Evolutionary conservation across 75 land plant genomes (phyloP), one percentile per base, ranked within the genome.

Genomic region (Adiantum capillusveneris): DNA sequence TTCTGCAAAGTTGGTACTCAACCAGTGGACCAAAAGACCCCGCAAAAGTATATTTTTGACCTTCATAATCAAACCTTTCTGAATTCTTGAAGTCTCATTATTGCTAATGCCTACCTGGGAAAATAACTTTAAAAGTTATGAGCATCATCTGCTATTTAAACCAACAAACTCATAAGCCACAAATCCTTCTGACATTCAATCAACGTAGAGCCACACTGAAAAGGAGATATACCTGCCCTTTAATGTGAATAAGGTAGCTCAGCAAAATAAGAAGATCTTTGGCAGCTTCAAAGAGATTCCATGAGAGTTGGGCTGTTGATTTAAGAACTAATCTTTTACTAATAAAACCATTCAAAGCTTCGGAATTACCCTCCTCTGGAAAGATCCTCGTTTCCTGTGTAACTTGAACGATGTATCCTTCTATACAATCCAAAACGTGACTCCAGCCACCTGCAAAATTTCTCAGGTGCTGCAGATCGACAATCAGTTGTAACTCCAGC

Each of bases 241-340:
- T 71, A 53, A 73, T 59, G 28, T 75, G 75, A 29, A 73, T 64
- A 34, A 90, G 41, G 63, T 89, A 86, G 46, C 65, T 44, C n/a
- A 94, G 78, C 17, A 94, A 72, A 20, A 94, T 62, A 39, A 86
- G 70, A 19, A 94, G 60, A 45, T 84, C 86, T 29, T 84, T 82
- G 3, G 88, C 83, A 66, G 83, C 81, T 64, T 86, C 83, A 75
- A 86, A 81, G 77, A 86, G 84, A 29, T 74, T 66, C 77, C 80
- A 78, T 41, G 92, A 65, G 70, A 89, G 61, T 56, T 94, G 91
- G 46, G 85, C 70, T 37, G 80, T 76, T 37, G 90, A 69, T 43
- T 84, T 84, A 25, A 84, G 74, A 57, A 83, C 43, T 39, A 83
- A 53, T 31, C 29, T 53, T 43, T 58, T 65, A 7, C 27, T 72